These are phyloP conservation scores for Rhizopogon roseolus DNA, from an alignment of 768 basidiomycete genomes.

Conservation along the genomic window DNA sequence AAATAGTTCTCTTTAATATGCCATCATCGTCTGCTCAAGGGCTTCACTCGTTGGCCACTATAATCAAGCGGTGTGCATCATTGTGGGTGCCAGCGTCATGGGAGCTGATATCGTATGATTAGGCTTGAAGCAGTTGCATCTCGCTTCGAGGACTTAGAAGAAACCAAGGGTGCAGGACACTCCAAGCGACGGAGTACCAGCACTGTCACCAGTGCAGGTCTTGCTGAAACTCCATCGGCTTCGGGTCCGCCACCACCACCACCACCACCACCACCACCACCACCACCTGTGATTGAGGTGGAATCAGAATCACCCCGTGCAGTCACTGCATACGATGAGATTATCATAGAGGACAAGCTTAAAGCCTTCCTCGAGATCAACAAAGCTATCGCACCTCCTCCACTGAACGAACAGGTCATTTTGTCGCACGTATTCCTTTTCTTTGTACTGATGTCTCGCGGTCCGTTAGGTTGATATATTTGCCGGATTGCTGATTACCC, in stretches of 20 bases:
- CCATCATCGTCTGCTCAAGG: slow-evolving; percentile 41
- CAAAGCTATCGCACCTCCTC: slow-evolving; percentile 59
- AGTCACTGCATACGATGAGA: slow-evolving; percentile 70
- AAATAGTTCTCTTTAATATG: slow-evolving; percentile 9
- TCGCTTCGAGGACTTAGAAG: slow-evolving; percentile 91
- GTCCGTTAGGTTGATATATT: slow-evolving; percentile 59
- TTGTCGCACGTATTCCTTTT: neutral
- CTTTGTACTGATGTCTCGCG: slow-evolving; percentile 2
- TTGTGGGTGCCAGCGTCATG: slow-evolving; percentile 2
- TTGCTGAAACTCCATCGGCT: slow-evolving; percentile 21
- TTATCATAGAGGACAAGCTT: slow-evolving; percentile 68
- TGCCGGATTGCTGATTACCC: slow-evolving; percentile 57
- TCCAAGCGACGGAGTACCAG: slow-evolving; percentile 24
- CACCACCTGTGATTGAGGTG: slow-evolving; percentile 32
- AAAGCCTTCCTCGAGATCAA: slow-evolving; percentile 73
- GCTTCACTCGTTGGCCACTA: slow-evolving; percentile 71
- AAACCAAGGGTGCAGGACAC: slow-evolving; percentile 21
- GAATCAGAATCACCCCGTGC: slow-evolving; percentile 47
- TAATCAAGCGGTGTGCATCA: slow-evolving; percentile 68
- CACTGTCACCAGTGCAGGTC: slow-evolving; percentile 22
- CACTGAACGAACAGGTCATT: slow-evolving; percentile 75
- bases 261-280: slow-evolving; percentile 31
- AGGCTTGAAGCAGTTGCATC: slow-evolving; percentile 93
- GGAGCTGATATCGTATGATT: slow-evolving; percentile 1
- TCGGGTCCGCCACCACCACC: slow-evolving; percentile 24